Conservation (phyloP, 148 eudicot genomes). For the Oxyria digyna region DNA sequence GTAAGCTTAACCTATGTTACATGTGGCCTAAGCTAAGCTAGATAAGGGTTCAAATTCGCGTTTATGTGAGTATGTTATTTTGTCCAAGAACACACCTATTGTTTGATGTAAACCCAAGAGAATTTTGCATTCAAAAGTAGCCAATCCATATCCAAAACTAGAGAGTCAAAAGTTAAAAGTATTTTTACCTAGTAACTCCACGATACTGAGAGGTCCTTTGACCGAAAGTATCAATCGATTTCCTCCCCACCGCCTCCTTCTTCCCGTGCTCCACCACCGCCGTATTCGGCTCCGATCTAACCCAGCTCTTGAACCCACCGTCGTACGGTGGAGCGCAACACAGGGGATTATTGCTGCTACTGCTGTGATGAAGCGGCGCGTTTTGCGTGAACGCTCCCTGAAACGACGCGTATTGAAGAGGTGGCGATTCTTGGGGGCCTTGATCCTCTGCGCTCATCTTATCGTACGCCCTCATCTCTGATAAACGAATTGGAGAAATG, state of each 20-base stretch:
- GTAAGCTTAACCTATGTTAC: too few relatives aligned
- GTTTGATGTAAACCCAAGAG: too few relatives aligned
- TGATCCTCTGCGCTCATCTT: slow-evolving; percentile 1
- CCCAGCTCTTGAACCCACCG: slow-evolving; percentile 37
- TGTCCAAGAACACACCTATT: too few relatives aligned
- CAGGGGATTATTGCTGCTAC: background rate
- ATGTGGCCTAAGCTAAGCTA: too few relatives aligned
- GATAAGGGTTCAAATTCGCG: too few relatives aligned
- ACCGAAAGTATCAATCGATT: slow-evolving; percentile 62
- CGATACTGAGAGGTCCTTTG: slow-evolving; percentile 84
- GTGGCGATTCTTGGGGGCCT: slow-evolving; percentile 14
- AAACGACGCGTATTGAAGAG: background rate
- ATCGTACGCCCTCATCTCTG: slow-evolving; percentile 26
- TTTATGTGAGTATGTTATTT: too few relatives aligned
- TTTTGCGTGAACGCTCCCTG: slow-evolving; percentile 6
- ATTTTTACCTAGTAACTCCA: slow-evolving; percentile 61
- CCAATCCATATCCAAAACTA: too few relatives aligned
- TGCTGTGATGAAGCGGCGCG: background rate
- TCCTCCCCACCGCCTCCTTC: slow-evolving; percentile 31
- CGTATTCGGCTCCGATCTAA: slow-evolving; percentile 17
- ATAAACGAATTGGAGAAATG: background rate
- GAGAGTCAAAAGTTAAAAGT: too few relatives aligned
- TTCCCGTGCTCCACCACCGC: slow-evolving; percentile 18
- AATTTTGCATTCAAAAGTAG: too few relatives aligned
- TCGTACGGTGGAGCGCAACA: slow-evolving; percentile 14